Percentiles rank a stretch among this genome's conserved stretches.
These are phyloP conservation scores for Pyrenochaeta sp. DNA, from an alignment of 2,329 filamentous ascomycete species.

Conservation along the genomic window DNA sequence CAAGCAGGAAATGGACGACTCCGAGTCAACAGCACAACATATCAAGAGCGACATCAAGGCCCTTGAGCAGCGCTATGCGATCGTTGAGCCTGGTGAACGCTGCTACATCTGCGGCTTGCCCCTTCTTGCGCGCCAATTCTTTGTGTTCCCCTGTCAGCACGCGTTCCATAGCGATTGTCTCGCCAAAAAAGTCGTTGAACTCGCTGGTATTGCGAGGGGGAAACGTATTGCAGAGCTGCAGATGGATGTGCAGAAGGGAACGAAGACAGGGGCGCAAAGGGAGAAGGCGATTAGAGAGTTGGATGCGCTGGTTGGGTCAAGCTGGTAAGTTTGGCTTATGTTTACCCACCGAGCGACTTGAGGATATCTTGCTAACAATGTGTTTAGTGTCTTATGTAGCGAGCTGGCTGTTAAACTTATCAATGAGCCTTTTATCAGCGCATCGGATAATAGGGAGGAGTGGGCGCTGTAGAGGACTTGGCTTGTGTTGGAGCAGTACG, in stretches of 20 bases:
- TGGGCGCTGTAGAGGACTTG: slow-evolving; percentile 67
- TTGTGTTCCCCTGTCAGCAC: slow-evolving; percentile 98
- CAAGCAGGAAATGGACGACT: slow-evolving; percentile 95
- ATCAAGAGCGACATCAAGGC: slow-evolving; percentile 90
- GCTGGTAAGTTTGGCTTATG: slow-evolving; percentile 70
- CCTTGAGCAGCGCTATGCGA: slow-evolving; percentile 88
- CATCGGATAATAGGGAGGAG: slow-evolving; percentile 76
- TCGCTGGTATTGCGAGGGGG: slow-evolving; percentile 77
- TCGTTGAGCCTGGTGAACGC: slow-evolving; percentile 94
- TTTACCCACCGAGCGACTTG: not conserved
- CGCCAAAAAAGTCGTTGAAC: slow-evolving; percentile 83
- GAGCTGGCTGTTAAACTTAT: slow-evolving; percentile 95
- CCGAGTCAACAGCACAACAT: slow-evolving; percentile 83
- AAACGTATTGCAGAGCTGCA: slow-evolving; percentile 87
- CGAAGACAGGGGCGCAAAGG: slow-evolving; percentile 73
- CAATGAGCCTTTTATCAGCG: slow-evolving; percentile 87
- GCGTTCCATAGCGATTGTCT: slow-evolving; percentile 97
- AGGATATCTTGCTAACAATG: slow-evolving; percentile 24
- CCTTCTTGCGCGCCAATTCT: slow-evolving; percentile 89
- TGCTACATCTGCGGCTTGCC: slow-evolving; percentile 90
- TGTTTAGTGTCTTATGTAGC: slow-evolving; percentile 82
- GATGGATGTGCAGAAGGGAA: slow-evolving; percentile 78
- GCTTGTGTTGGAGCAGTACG: too few species aligned
- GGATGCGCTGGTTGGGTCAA: slow-evolving; percentile 87
- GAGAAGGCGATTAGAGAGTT: slow-evolving; percentile 88